Base-by-base conservation (phyloP, 2,329 filamentous ascomycete genomes). In the Sporothrix humicola region DNA sequence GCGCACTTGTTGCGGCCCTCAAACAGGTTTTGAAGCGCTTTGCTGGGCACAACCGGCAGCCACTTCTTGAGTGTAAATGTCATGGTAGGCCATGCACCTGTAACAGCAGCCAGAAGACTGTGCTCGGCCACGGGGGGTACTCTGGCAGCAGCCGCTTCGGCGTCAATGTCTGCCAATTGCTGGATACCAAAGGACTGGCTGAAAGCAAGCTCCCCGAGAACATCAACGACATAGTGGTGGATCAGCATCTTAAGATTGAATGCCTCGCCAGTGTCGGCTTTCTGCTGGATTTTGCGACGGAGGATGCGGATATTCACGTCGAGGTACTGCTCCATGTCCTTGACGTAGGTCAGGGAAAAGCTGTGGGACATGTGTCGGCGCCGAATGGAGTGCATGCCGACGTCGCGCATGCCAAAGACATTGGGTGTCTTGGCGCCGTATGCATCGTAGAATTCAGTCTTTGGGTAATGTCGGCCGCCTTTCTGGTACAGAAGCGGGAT, bases 371-470 rank as follows among this genome's bases (percentile, higher is more conserved):
- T 81, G 42, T 78, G 77, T 2, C 78, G 77, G n/a, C 78, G 72
- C 12, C 78, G 74, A 13, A 77, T 69, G 0, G 78, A 73, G 65
- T 80, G 78, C 23, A 73, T 8, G 75, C 77, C 31, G 71, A 80
- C 80, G 75, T 82, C 79, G 37, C 79, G 72, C 76, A 78, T 81
- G 1, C 80, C 80, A 73, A 81, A 82, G 0, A 82, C 75, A 74
- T 82, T 82, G 1, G 81, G 79, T 72, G 79, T 77, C 8, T 76
- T 74, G 1, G 78, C 76, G 1, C 77, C 78, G 69, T 77, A 82
- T 1, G 78, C 81, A 76, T 82, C 79, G 69, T 81, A 82, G 71
- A 81, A 81, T 54, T 81, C 78, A 0, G 79, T 81, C 75, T 82
- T 82, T 2, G 79, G 79, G 77, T 81, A 79, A 15, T 61, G 71